A percentile compares a stretch with the other conserved stretches of the same genome.
These are phyloP conservation scores for Trichothecium sympodiale DNA, from an alignment of 2,329 filamentous ascomycete genomes.

Conservation along the genomic window DNA sequence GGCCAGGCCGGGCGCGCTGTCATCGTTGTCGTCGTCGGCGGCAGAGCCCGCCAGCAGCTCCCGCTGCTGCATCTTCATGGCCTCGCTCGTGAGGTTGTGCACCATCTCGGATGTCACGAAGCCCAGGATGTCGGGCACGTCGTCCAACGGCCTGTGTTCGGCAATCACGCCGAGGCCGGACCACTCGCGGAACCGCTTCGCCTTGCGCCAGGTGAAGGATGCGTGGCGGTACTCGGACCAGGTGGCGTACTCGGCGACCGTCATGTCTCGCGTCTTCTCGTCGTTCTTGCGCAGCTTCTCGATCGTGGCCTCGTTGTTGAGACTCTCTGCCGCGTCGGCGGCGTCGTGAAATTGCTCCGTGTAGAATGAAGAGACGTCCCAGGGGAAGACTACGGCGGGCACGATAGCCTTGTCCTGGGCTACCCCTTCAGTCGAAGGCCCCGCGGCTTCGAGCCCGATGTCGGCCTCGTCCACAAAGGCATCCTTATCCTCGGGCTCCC, in stretches of 20 bases:
- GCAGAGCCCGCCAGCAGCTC: too few relatives aligned
- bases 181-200: constrained; percentile 95
- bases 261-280: constrained; percentile 96
- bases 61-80: constrained; percentile 87
- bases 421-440: constrained; percentile 59
- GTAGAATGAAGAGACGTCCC: constrained; percentile 89
- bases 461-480: constrained; percentile 64
- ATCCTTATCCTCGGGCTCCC: constrained; percentile 92
- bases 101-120: constrained; percentile 98
- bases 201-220: constrained; percentile 94
- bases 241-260: constrained; percentile 91
- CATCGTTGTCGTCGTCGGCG: too few relatives aligned
- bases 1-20: too few relatives aligned
- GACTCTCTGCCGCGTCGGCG: constrained; percentile 95
- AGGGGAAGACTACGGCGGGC: constrained; percentile 85
- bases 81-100: constrained; percentile 90
- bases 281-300: constrained; percentile 89
- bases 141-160: constrained; percentile 91
- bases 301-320: too few relatives aligned
- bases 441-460: constrained; percentile 43
- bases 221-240: constrained; percentile 98
- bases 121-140: constrained; percentile 97
- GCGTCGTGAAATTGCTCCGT: constrained; percentile 77
- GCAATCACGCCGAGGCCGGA: constrained; percentile 93
- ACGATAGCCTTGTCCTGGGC: constrained; percentile 90